Conservation (phyloP, 2,329 filamentous ascomycete species). For the Epichloe hybrida region DNA sequence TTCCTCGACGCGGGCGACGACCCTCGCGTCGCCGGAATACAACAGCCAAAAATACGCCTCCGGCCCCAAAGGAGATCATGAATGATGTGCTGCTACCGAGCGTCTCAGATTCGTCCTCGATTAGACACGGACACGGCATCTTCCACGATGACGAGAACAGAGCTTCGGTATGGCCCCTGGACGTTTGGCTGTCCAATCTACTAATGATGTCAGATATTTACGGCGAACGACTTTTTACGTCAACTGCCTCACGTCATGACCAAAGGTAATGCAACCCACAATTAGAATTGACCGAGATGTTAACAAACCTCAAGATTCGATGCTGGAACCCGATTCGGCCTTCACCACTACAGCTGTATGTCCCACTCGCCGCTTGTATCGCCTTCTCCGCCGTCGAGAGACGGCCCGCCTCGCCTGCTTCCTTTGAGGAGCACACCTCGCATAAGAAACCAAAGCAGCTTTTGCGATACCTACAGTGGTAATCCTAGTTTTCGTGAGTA, state of each 20-base stretch:
- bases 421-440: conserved; percentile 12
- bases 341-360: conserved; percentile 23
- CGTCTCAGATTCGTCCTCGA: conserved; percentile 4
- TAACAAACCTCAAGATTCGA: conserved; percentile 16
- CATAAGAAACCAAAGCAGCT: conserved; percentile 7
- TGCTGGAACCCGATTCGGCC: conserved; percentile 18
- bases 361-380: conserved; percentile 26
- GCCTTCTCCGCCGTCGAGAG: conserved; percentile 19
- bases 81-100: background rate
- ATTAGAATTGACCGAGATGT: background rate
- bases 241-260: conserved; percentile 9
- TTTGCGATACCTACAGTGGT: conserved; percentile 3
- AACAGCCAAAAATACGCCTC: conserved; percentile 7
- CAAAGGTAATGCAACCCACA: conserved; percentile 11
- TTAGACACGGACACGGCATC: conserved; percentile 15
- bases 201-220: conserved; percentile 14
- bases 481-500: conserved; percentile 6
- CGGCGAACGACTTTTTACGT: conserved; percentile 11
- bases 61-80: conserved; percentile 5
- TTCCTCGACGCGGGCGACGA: conserved; percentile 15
- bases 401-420: conserved; percentile 14
- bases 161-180: conserved; percentile 11
- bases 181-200: background rate
- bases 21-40: conserved; percentile 13
- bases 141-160: conserved; percentile 18